Percentiles rank a stretch among this genome's conserved stretches.
These are phyloP conservation scores for Leptographium lundbergii DNA, from an alignment of 2,329 filamentous ascomycete genomes.

Conservation along the genomic window DNA sequence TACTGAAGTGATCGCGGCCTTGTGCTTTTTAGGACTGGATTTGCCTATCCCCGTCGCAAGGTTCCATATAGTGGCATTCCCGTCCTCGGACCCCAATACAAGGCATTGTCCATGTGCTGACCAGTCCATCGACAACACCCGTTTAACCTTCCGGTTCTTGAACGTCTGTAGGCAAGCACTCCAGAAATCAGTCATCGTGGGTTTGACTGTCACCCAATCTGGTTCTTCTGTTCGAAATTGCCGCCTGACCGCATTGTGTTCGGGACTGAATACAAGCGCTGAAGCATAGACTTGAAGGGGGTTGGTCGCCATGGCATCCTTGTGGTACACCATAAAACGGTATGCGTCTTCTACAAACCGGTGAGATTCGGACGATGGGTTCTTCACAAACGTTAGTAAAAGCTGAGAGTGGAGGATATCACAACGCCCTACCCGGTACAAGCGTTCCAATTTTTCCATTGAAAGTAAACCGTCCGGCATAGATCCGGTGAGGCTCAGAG, in stretches of 20 bases:
- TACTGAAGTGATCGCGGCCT: too few relatives aligned
- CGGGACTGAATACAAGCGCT: not conserved
- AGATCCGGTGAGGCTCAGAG: not conserved
- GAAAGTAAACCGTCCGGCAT: not conserved
- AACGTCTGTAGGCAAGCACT: not conserved
- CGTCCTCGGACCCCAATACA: too few relatives aligned
- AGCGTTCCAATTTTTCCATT: not conserved
- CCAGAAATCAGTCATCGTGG: not conserved
- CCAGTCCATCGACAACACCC: not conserved
- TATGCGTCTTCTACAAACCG: not conserved
- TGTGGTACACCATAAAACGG: not conserved
- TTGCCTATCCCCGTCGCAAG: too few relatives aligned
- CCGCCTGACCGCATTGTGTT: not conserved
- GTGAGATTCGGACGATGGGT: not conserved
- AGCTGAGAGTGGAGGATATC: not conserved
- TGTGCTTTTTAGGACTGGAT: too few relatives aligned
- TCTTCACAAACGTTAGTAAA: not conserved
- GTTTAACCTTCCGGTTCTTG: too few relatives aligned
- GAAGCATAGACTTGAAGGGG: not conserved
- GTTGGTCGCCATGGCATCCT: not conserved
- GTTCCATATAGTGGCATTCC: too few relatives aligned
- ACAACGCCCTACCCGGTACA: not conserved
- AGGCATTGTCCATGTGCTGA: not conserved
- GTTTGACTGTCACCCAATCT: not conserved
- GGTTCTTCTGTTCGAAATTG: not conserved